phyloP scores from a whole-genome alignment of 2,329 filamentous ascomycete genomes.

The Tolypocladium paradoxum region DNA sequence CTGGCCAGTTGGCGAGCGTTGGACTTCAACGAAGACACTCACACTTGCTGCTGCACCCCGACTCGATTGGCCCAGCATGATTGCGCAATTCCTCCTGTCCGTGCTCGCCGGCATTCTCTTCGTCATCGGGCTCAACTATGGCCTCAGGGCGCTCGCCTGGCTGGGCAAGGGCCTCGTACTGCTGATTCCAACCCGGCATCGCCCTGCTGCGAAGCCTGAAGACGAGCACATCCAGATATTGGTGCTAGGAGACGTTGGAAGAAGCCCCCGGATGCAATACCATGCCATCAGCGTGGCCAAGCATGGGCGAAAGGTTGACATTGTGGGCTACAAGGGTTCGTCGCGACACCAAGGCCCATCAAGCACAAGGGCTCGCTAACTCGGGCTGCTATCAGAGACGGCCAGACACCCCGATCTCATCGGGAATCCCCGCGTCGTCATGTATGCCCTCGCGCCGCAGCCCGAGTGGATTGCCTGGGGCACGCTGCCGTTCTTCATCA shows the following conservation, averaged over 20 bases:
- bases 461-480: conserved; percentile 58
- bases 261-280: conserved; percentile 97
- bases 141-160: conserved; percentile 11
- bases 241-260: conserved; percentile 88
- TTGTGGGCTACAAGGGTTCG: conserved; percentile 78
- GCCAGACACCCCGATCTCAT: conserved; percentile 69
- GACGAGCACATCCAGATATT: conserved; percentile 60
- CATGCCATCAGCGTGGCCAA: conserved; percentile 87
- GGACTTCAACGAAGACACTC: not conserved
- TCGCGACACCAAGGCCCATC: not conserved
- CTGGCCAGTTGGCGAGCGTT: not conserved
- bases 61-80: conserved; percentile 1
- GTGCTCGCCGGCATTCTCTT: conserved; percentile 22
- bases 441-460: conserved; percentile 59
- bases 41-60: not conserved
- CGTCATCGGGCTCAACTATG: conserved; percentile 18
- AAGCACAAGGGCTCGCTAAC: not conserved
- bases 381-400: conserved; percentile 45
- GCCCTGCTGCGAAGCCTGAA: conserved; percentile 19
- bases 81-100: conserved; percentile 21
- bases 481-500: conserved; percentile 63
- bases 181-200: conserved; percentile 23
- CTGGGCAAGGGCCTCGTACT: conserved; percentile 11
- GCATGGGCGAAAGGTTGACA: conserved; percentile 66
- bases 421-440: conserved; percentile 54